phyloP scores from a whole-genome alignment of 148 eudicot genomes.

The Cornus kousa region DNA sequence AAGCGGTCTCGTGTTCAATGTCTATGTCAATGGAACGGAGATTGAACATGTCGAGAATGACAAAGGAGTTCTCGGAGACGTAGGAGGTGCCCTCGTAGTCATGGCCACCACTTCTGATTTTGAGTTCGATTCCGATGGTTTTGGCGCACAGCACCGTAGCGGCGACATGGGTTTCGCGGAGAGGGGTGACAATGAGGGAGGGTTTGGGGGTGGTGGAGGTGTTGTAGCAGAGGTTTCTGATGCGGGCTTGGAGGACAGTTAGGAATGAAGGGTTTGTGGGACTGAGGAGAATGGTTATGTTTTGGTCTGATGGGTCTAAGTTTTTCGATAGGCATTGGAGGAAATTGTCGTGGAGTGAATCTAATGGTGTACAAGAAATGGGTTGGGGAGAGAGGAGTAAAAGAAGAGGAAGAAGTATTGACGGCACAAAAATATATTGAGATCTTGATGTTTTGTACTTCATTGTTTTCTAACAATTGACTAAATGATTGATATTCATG shows the following conservation, averaged over 20 bases:
- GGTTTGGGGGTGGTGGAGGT: conserved; percentile 28
- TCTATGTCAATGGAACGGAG: conserved; percentile 11
- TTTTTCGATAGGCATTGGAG: not conserved
- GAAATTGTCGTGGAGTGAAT: not conserved
- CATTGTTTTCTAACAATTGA: no score
- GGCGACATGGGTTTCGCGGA: conserved; percentile 13
- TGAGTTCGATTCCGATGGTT: not conserved
- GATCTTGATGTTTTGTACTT: no score
- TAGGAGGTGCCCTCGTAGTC: conserved; percentile 26
- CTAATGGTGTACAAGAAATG: not conserved
- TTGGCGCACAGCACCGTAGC: conserved; percentile 23
- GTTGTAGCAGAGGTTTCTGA: conserved; percentile 28
- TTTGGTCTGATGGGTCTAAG: conserved; percentile 1
- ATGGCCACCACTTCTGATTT: conserved; percentile 29
- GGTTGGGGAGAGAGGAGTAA: not conserved
- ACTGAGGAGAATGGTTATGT: conserved; percentile 16
- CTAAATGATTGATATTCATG: no score
- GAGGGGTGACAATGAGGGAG: conserved; percentile 23
- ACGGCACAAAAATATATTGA: no score
- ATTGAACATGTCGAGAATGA: conserved; percentile 32
- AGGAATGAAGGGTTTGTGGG: conserved; percentile 11
- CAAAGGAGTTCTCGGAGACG: conserved; percentile 13
- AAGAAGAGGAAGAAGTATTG: not conserved
- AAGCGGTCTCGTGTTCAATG: not conserved
- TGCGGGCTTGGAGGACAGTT: conserved; percentile 16